Base-by-base conservation (phyloP, 148 eudicot genomes). In the Polygonum aviculare region DNA sequence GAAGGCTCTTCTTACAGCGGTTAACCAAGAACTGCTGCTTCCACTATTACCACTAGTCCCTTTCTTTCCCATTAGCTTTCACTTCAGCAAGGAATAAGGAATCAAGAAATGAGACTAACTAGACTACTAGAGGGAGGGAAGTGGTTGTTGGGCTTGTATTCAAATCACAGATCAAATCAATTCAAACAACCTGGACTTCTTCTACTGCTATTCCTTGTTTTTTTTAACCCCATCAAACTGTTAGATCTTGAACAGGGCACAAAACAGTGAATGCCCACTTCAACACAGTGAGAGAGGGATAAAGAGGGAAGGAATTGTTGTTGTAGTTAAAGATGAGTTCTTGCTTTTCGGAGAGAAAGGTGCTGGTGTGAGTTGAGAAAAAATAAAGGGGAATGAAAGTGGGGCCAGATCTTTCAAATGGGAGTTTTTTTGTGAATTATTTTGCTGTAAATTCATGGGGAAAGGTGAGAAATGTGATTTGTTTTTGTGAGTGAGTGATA, bases 1-100 rank as follows among this genome's bases (percentile, higher is more conserved):
- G 74, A 86, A 86, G 1, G 86, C 86, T 70, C 84, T 86, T 70
- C 83, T 86, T 3, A 86, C 88, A 6, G 88, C 88, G 12, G 81
- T 86, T 59, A 86, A 69, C 88, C 88, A 86, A 18, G 88, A 86
- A 5, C 69, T 9, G 26, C 69, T 54, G 60, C 50, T 48, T 1
- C 12, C 10, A 11, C 9, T 52, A 16, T 7, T 60, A 33, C 82
- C 59, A 5, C 80, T 77, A 31, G 45, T 67, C 72, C 72, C 71
- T 38, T 60, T 77, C 77, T 77, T 83, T 33, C 81, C 81, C 82
- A 79, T 77, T n/a, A 26, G 31, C 1, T 26, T 26, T 26, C 31
- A 26, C 1, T 26, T 26, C 31, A 26, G 31, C 31, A 26, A 26
- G 31, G 31, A 26, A n/a, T n/a, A n/a, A n/a, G n/a, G n/a, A n/a